Percentiles rank a stretch among this genome's conserved stretches.
Conservation (phyloP, 2,329 filamentous ascomycete species). For the Microsporum audouinii region DNA sequence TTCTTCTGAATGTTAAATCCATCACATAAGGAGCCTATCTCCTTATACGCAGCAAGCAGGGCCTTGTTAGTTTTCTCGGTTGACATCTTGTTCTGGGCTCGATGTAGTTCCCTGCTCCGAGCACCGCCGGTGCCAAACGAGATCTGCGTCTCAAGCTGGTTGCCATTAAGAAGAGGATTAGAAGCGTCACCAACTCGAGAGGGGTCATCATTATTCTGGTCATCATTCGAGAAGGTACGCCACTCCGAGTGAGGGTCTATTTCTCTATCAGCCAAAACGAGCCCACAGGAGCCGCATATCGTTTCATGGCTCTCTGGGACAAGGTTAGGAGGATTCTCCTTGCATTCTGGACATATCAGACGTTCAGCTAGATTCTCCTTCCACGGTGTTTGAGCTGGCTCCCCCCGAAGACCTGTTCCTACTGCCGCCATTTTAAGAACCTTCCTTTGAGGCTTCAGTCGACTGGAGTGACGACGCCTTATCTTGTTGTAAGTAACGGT, state of each 20-base stretch:
- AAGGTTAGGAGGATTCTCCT: conserved; percentile 80
- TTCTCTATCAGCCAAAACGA: conserved; percentile 80
- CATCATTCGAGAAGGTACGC: conserved; percentile 98
- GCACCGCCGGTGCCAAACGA: conserved; percentile 65
- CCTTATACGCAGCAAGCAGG: conserved; percentile 70
- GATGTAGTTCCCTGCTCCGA: conserved; percentile 62
- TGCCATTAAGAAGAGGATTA: conserved; percentile 80
- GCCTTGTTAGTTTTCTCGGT: conserved; percentile 74
- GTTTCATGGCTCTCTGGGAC: conserved; percentile 92
- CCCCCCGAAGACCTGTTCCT: conserved; percentile 33
- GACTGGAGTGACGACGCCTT: conserved; percentile 32
- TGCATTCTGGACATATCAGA: conserved; percentile 81
- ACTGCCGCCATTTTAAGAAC: conserved; percentile 27
- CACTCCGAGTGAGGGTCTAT: conserved; percentile 96
- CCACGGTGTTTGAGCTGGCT: conserved; percentile 43
- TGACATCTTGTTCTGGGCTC: conserved; percentile 70
- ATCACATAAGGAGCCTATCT: conserved; percentile 80
- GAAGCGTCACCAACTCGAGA: conserved; percentile 93
- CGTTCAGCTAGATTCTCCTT: conserved; percentile 78
- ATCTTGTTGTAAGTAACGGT: conserved; percentile 34
- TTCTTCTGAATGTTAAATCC: conserved; percentile 68
- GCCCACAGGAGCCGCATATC: conserved; percentile 81
- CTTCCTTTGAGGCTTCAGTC: conserved; percentile 19
- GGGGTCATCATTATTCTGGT: conserved; percentile 90
- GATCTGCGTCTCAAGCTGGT: conserved; percentile 79